Evolutionary conservation across 2,329 filamentous ascomycete species (phyloP), one percentile per base, ranked within the genome.

Genomic region (Fusarium irregulare): DNA sequence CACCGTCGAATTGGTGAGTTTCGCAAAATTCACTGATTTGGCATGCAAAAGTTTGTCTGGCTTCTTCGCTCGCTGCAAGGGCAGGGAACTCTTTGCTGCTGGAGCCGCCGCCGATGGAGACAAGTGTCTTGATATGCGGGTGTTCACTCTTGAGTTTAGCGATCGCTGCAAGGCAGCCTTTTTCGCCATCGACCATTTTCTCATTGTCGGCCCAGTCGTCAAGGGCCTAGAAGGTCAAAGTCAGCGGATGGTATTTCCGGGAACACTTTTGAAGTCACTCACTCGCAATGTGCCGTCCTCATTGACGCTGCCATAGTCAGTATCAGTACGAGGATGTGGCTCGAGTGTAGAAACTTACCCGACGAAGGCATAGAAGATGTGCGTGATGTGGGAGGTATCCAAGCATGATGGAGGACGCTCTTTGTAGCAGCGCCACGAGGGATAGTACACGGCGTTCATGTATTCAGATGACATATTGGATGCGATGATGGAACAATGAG

Each of bases 311-410:
- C 20, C 14, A 45, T 10, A 4, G 2, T 25, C 2, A 27, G 16
- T 21, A n/a, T 76, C 56, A 74, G 71, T 27, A 23, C 21, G 32
- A n/a, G n/a, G 44, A 18, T 3, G 16, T 21, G 2, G 40, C 44
- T 16, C 6, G 4, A 25, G 4, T 20, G 20, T 10, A 28, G 18
- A 13, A 25, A 59, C 76, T 63, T 68, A 81, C 80, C 80, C 86
- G 61, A 88, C 86, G 82, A 91, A 91, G 23, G 89, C 87, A 73
- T 91, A 91, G 72, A 89, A 89, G 10, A 90, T 81, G 73, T 91
- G 89, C 9, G 89, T 90, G 60, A 90, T 84, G 58, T 84, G 84
- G 41, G 84, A 81, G 67, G 87, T 78, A 56, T 86, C 84, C 56
- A 91, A 75, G 7, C 83, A 85, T 0, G 87, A 88, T 0, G 89